A percentile compares a stretch with the other conserved stretches of the same genome.
These are phyloP conservation scores for Lactarius deliciosus DNA, from an alignment of 768 basidiomycete genomes.

Conservation along the genomic window DNA sequence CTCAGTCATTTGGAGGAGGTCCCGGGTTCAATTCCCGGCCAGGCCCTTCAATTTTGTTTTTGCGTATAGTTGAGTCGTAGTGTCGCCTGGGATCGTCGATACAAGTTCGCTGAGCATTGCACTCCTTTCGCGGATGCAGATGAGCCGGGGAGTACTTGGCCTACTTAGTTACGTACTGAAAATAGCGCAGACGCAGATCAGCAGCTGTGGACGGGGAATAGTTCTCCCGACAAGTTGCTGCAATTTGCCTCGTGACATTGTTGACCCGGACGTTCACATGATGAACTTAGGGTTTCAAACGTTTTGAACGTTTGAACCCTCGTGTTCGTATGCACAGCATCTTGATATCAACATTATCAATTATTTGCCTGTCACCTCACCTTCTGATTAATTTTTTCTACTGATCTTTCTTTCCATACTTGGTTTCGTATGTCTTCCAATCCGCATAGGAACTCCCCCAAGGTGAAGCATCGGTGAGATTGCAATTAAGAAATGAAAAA, in stretches of 20 bases:
- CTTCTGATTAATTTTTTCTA: too few relatives aligned
- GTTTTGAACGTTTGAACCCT: background rate
- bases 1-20: slow-evolving; percentile 60
- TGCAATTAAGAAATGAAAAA: background rate
- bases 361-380: background rate
- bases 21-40: slow-evolving; percentile 87
- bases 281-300: background rate
- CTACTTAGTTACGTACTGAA: background rate
- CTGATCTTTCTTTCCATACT: background rate
- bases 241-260: background rate
- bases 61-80: background rate
- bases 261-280: background rate
- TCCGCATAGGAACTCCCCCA: background rate
- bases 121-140: background rate
- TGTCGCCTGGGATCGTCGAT: too few relatives aligned
- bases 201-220: background rate
- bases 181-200: background rate
- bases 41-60: slow-evolving; percentile 46
- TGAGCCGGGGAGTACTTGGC: background rate
- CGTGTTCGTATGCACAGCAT: background rate
- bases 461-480: background rate
- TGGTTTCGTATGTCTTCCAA: background rate
- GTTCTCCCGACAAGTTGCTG: background rate
- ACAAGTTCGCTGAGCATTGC: background rate
- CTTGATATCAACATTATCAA: background rate